Conservation (phyloP, 441 rosid species). For the Eruca vesicaria region DNA sequence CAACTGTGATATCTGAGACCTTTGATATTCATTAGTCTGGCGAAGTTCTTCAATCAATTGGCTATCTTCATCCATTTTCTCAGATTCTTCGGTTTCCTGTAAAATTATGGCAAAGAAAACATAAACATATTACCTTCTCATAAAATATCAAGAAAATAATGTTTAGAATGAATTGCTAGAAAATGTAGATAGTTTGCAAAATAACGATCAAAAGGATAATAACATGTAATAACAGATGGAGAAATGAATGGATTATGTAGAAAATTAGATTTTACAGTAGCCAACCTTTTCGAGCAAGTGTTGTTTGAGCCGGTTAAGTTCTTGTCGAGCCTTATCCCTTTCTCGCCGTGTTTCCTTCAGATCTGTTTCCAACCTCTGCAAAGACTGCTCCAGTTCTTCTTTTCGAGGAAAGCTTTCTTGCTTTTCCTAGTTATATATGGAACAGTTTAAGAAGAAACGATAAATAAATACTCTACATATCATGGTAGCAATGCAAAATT, state of each 20-base stretch:
- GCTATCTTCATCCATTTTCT: constrained; percentile 92
- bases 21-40: constrained; percentile 59
- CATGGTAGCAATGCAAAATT: not conserved
- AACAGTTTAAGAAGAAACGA: not conserved
- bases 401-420: constrained; percentile 45
- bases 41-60: constrained; percentile 79
- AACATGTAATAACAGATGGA: not conserved
- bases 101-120: constrained; percentile 9
- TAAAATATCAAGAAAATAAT: constrained; percentile 20
- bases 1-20: constrained; percentile 60
- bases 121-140: constrained; percentile 49
- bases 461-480: not conserved
- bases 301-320: constrained; percentile 82
- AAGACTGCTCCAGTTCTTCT: constrained; percentile 56
- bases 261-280: not conserved
- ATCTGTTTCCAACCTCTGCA: constrained; percentile 58
- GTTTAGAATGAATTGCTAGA: not conserved
- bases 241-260: not conserved
- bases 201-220: not conserved
- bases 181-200: not conserved
- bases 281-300: constrained; percentile 86
- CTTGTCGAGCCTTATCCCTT: constrained; percentile 73
- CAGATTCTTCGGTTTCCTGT: constrained; percentile 84
- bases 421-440: constrained; percentile 34
- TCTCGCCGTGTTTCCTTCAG: constrained; percentile 55